Percentiles rank a stretch among this genome's conserved stretches.
These are phyloP conservation scores for Saturnispora gosingensis DNA, from an alignment of 805 yeast genomes.

Conservation along the genomic window DNA sequence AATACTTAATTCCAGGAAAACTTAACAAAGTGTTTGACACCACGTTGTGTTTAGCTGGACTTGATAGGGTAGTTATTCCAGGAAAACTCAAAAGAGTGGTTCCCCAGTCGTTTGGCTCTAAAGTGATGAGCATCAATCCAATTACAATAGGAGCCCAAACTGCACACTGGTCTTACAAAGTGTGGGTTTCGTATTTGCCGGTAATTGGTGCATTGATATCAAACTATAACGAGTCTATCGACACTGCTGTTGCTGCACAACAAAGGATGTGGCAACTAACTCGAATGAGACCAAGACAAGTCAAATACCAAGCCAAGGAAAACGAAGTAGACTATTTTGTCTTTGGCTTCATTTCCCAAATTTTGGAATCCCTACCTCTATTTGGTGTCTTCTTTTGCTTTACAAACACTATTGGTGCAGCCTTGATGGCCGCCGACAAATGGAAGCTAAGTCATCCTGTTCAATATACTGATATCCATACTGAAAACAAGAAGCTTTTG, in stretches of 20 bases:
- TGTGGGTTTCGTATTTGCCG: constrained; percentile 19
- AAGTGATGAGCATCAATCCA: constrained; percentile 9
- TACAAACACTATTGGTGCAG: constrained; percentile 57
- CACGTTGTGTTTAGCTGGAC: constrained; percentile 22
- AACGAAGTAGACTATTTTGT: constrained; percentile 32
- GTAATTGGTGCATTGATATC: constrained; percentile 18
- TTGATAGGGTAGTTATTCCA: constrained; percentile 24
- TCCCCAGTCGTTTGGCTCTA: constrained; percentile 20
- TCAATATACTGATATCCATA: background rate
- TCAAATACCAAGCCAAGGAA: constrained; percentile 20
- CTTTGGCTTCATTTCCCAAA: constrained; percentile 45
- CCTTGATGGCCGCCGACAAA: constrained; percentile 43
- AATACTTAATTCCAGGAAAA: constrained; percentile 20
- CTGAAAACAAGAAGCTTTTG: background rate
- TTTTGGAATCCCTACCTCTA: constrained; percentile 37
- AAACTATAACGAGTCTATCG: constrained; percentile 14
- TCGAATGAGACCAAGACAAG: constrained; percentile 21
- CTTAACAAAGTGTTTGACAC: constrained; percentile 21
- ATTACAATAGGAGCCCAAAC: constrained; percentile 2
- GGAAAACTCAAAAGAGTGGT: constrained; percentile 27
- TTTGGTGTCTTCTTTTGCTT: constrained; percentile 44
- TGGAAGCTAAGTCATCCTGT: background rate
- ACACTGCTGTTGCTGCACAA: constrained; percentile 15
- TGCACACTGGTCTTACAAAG: constrained; percentile 8
- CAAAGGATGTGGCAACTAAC: constrained; percentile 18